Percentiles rank a stretch among this genome's conserved stretches.
Conservation (phyloP, 805 yeast genomes). For the Candida cerambycidarum region DNA sequence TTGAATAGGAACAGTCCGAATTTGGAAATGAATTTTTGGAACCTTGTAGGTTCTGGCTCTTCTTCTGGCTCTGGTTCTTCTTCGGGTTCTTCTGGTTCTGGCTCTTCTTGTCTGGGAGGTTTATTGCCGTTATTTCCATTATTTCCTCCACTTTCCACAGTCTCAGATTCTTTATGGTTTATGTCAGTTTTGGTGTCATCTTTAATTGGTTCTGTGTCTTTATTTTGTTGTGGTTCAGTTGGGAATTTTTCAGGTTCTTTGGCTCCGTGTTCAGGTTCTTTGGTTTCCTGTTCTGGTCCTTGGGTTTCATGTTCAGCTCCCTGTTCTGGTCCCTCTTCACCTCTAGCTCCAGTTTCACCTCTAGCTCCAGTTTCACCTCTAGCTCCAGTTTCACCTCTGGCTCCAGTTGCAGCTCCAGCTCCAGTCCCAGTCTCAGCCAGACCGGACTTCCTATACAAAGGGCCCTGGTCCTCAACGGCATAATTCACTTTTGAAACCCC, state of each 20-base stretch:
- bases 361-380: no score
- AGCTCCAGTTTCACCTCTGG: no score
- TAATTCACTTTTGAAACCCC: background rate
- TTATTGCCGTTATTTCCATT: slow-evolving; percentile 12
- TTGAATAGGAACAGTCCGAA: slow-evolving; percentile 35
- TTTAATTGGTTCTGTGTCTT: background rate
- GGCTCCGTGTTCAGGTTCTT: no score
- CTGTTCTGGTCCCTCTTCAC: no score
- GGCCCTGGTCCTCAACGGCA: background rate
- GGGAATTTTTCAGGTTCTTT: no score
- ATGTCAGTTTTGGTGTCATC: background rate
- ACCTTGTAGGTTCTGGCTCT: slow-evolving; percentile 16
- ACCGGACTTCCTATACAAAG: background rate
- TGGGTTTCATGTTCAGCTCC: background rate
- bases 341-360: no score
- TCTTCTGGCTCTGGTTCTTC: slow-evolving; percentile 7
- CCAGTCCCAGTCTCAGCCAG: no score
- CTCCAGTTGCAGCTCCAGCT: no score
- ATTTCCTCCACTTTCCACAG: slow-evolving; percentile 10
- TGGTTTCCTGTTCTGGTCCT: background rate
- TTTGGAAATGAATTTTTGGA: slow-evolving; percentile 20
- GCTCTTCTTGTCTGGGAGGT: background rate
- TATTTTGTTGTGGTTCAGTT: background rate
- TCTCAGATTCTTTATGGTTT: background rate
- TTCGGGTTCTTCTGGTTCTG: slow-evolving; percentile 1